These are phyloP conservation scores for Stagonosporopsis vannaccii DNA, from an alignment of 2,329 filamentous ascomycete genomes.

Conservation along the genomic window DNA sequence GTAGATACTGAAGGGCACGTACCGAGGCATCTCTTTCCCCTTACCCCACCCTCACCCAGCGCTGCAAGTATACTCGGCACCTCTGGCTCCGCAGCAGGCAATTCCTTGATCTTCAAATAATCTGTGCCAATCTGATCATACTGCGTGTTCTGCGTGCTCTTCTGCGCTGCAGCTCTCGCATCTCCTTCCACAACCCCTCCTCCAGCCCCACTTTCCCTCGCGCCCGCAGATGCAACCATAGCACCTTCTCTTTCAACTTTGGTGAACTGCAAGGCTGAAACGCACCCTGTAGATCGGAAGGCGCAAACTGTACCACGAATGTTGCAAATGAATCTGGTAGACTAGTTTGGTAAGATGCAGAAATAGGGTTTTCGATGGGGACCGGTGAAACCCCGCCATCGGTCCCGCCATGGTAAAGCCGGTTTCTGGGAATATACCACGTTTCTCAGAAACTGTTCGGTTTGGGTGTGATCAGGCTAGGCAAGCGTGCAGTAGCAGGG, in stretches of 20 bases:
- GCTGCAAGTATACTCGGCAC: constrained; percentile 28
- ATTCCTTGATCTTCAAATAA: constrained; percentile 35
- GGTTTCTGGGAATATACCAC: background rate
- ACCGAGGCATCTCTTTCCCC: constrained; percentile 38
- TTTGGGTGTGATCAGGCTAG: background rate
- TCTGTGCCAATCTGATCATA: constrained; percentile 39
- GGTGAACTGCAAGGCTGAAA: background rate
- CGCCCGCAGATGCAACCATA: background rate
- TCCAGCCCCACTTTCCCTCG: background rate
- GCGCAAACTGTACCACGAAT: background rate
- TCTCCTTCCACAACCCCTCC: background rate
- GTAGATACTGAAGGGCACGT: constrained; percentile 5
- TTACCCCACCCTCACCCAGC: constrained; percentile 32
- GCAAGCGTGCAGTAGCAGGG: constrained; percentile 4
- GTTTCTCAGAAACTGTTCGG: background rate
- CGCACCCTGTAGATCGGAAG: background rate
- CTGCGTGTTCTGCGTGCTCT: constrained; percentile 36
- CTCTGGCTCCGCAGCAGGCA: constrained; percentile 34
- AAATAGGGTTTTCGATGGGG: background rate
- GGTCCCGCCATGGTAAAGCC: background rate
- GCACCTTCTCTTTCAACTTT: background rate
- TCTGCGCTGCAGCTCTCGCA: background rate
- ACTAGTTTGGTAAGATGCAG: background rate
- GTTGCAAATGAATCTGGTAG: background rate
- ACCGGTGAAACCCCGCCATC: constrained; percentile 8